phyloP scores from a whole-genome alignment of 2,329 filamentous ascomycete species.

The Pyrenochaeta sp. region DNA sequence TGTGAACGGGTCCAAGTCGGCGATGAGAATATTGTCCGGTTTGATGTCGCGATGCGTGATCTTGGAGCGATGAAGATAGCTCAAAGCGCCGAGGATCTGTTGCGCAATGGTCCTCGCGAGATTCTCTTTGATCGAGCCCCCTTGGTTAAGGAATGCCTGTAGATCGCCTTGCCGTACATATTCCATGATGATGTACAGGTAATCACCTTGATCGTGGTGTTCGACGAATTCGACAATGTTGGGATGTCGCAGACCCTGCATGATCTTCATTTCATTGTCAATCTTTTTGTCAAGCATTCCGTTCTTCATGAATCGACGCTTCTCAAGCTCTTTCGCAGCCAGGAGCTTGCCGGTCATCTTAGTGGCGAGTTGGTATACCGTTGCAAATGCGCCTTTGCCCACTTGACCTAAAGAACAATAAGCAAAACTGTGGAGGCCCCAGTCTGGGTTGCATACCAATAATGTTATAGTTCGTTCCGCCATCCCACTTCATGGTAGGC shows the following conservation, averaged over 20 bases:
- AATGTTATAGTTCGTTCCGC: constrained; percentile 84
- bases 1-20: constrained; percentile 73
- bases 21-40: constrained; percentile 94
- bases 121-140: constrained; percentile 71
- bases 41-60: constrained; percentile 99
- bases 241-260: constrained; percentile 82
- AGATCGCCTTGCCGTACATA: constrained; percentile 85
- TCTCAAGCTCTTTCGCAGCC: constrained; percentile 94
- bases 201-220: constrained; percentile 80
- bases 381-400: constrained; percentile 94
- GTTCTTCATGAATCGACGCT: constrained; percentile 91
- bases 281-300: constrained; percentile 89
- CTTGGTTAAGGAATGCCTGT: constrained; percentile 72
- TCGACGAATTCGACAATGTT: constrained; percentile 94
- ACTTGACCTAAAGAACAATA: constrained; percentile 64
- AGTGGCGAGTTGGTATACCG: constrained; percentile 87
- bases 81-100: constrained; percentile 82
- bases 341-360: constrained; percentile 84
- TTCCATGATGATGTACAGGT: constrained; percentile 98
- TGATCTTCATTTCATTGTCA: constrained; percentile 97
- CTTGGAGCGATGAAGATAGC: constrained; percentile 84
- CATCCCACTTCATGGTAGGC: constrained; percentile 79
- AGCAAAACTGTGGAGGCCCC: constrained; percentile 1
- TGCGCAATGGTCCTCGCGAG: constrained; percentile 75
- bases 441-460: constrained; percentile 51